Conservation (phyloP, 208 protist genomes). For the Porcisia hertigi region DNA sequence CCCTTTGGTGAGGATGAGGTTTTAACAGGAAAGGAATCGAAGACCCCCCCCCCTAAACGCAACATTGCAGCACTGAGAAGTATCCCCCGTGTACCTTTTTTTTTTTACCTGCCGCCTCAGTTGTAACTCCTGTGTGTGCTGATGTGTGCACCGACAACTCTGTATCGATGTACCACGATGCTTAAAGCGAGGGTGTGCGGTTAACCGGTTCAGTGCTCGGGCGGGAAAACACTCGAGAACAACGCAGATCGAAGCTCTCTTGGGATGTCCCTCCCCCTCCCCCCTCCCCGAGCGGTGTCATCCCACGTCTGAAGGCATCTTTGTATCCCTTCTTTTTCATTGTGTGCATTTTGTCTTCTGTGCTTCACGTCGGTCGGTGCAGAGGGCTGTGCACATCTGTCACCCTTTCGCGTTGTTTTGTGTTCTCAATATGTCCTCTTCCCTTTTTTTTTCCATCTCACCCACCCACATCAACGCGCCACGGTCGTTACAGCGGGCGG, state of each 20-base stretch:
- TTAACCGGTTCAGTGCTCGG: background rate
- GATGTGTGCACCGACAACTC: background rate
- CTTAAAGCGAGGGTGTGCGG: background rate
- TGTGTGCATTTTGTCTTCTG: background rate
- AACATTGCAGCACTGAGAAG: background rate
- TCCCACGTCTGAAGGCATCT: background rate
- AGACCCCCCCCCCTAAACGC: background rate
- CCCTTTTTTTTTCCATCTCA: background rate
- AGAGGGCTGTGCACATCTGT: background rate
- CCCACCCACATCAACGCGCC: background rate
- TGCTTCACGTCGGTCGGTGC: too few relatives aligned
- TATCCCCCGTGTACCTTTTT: background rate
- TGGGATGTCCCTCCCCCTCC: background rate
- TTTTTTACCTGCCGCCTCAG: background rate
- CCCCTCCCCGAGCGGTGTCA: background rate
- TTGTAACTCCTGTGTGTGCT: background rate
- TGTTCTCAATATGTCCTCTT: background rate
- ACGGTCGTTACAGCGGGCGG: background rate
- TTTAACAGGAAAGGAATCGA: background rate
- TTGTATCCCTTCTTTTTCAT: background rate
- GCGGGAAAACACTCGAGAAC: background rate
- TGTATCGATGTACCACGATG: background rate
- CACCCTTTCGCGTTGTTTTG: too few relatives aligned
- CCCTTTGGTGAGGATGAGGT: background rate
- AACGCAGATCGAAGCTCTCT: background rate